Evolutionary conservation across 2,329 filamentous ascomycete species (phyloP), one percentile per base, ranked within the genome.

Genomic region (Uncinocarpus reesii): DNA sequence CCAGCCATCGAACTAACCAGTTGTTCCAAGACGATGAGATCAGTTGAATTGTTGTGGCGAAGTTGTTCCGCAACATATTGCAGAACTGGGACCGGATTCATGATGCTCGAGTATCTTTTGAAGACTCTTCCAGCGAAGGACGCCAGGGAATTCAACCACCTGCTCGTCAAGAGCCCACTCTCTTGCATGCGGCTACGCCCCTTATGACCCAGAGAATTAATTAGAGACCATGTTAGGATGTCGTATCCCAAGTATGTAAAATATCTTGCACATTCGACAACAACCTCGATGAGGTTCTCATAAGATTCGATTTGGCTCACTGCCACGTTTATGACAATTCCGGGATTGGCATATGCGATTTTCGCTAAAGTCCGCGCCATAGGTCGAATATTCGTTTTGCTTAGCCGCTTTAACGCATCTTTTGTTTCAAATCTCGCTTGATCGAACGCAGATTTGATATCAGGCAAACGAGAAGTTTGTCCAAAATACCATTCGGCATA

Each of bases 401-500:
- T 92, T 28, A 98, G 78, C 20, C 90, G 81, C 65, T 95, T 95
- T 65, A 98, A 80, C 4, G 86, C 84, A 55, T 87, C 81, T 55
- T 85, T 80, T 0, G 90, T 95, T 62, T 95, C 86, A 1, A 83
- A 73, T 42, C 77, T 79, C 8, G 88, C 84, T 54, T 80, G 77
- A 29, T 83, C 79, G 62, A 95, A 95, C 1, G 86, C 87, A 21
- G 77, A 71, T 58, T 81, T 81, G 65, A 96, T 84, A 40, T 87
- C 81, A 3, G 87, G 83, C 21, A 84, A 67, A 26, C 86, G 77
- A 4, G 86, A 92, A 2, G 77, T 85, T 55, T 81, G 77, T 3
- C 88, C 87, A 55, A 80, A 81, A 58, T 86, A 90, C 87, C 92
- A 98, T 64, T 95, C 89, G 0, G 86, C 80, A 62, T 98, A 98